Base-by-base conservation (phyloP, 192 early-diverging fungal genomes). In the Coemansia sp. region DNA sequence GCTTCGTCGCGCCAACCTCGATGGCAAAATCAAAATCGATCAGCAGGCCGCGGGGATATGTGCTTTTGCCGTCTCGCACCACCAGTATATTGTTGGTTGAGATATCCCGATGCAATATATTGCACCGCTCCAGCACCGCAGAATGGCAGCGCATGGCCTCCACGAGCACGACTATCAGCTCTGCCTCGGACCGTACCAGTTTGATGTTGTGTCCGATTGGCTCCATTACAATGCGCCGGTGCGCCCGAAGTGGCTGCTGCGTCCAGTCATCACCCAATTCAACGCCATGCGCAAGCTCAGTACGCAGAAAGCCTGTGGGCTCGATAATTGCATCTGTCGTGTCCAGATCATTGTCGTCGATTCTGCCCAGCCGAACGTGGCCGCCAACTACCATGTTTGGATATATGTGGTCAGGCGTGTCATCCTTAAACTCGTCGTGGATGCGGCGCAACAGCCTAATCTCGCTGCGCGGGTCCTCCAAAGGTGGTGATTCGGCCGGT, bases 21-120 rank as follows among this genome's bases (percentile, higher is more conserved):
- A 67, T 27, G 5, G 56, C 65, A 40, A 46, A 51, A 9, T 67
- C 71, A 50, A 73, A 67, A 14, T 73, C 71, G n/a, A 73, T 67
- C 3, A 73, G 50, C 7, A 73, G 25, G 0, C 71, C 71, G 9
- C 28, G 52, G 1, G 19, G 40, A 21, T 35, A 25, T 48, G n/a
- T 47, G 22, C 22, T 9, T 10, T 32, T 10, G 31, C 31, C 31
- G 10, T 32, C 31, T 32, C 63, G 56, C n/a, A 61, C 46, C 9
- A 57, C 62, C 5, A 68, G 23, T 1, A 68, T 56, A 25, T 75
- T 75, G 31, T 64, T 60, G 0, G 28, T 31, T 12, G 72, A 75
- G 3, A 75, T 75, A 33, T 75, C 72, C 0, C 62, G 46, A 23
- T 69, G 72, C 24, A 69, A 32, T 6, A 65, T 60, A 0, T 32